A percentile compares a stretch with the other conserved stretches of the same genome.
These are phyloP conservation scores for Candida sphagnicola DNA, from an alignment of 805 yeast genomes.

Conservation along the genomic window DNA sequence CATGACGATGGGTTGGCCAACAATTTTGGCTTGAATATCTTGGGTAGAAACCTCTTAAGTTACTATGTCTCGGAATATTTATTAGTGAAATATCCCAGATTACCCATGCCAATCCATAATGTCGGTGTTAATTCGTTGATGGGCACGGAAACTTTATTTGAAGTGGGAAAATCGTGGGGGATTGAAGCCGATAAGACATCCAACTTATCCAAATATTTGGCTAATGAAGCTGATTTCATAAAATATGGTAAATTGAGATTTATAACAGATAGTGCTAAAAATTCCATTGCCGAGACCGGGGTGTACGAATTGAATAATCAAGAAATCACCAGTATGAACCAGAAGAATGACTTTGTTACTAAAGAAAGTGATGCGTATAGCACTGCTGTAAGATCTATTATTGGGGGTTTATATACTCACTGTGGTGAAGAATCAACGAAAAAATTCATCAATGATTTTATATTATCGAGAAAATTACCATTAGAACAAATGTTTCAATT, in stretches of 20 bases:
- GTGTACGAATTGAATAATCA: constrained; percentile 36
- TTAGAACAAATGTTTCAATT: constrained; percentile 72
- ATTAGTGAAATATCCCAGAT: constrained; percentile 77
- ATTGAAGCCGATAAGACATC: constrained; percentile 69
- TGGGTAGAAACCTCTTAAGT: constrained; percentile 75
- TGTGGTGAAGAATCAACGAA: constrained; percentile 62
- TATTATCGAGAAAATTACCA: constrained; percentile 79
- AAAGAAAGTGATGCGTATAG: constrained; percentile 50
- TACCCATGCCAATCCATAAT: constrained; percentile 75
- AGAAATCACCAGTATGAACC: constrained; percentile 16
- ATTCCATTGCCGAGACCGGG: constrained; percentile 44
- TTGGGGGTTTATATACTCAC: constrained; percentile 80
- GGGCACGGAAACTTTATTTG: constrained; percentile 60
- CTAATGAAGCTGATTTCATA: constrained; percentile 64
- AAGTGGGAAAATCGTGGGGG: constrained; percentile 82
- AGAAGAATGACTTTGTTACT: constrained; percentile 21
- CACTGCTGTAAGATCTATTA: constrained; percentile 72
- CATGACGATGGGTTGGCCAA: constrained; percentile 50
- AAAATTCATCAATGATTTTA: constrained; percentile 66
- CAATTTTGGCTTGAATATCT: constrained; percentile 74
- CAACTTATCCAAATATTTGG: constrained; percentile 60
- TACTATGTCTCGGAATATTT: constrained; percentile 75
- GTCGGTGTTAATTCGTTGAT: constrained; percentile 74
- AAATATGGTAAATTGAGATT: constrained; percentile 69
- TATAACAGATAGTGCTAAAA: constrained; percentile 24